Evolutionary conservation across 768 basidiomycete species (phyloP).

Genomic region (Fomitopsis serialis): DNA sequence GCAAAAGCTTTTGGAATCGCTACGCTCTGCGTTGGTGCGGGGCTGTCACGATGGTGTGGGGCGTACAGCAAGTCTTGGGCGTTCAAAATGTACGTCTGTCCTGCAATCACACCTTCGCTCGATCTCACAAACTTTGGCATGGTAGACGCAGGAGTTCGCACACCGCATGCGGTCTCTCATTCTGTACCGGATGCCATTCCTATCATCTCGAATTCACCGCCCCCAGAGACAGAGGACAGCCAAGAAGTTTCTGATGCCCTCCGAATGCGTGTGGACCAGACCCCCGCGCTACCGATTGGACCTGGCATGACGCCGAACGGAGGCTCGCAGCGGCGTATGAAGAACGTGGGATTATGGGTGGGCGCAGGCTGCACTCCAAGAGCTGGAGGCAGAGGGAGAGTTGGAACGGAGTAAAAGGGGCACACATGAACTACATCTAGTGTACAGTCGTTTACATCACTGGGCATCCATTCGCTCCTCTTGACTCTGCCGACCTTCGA

Average conservation of each 20-base stretch:
- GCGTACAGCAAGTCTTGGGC: conserved; percentile 47
- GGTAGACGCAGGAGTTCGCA: conserved; percentile 56
- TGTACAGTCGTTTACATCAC: neutral
- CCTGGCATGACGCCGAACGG: conserved; percentile 46
- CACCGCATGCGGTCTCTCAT: conserved; percentile 48
- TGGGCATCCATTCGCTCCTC: neutral
- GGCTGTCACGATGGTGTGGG: conserved; percentile 39
- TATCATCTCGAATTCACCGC: conserved; percentile 50
- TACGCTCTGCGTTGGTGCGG: conserved; percentile 51
- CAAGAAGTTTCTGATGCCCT: neutral
- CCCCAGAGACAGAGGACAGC: conserved; percentile 26
- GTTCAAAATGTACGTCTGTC: conserved; percentile 46
- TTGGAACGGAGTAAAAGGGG: conserved; percentile 38
- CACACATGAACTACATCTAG: conserved; percentile 8
- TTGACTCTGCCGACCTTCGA: neutral
- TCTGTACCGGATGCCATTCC: conserved; percentile 38
- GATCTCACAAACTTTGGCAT: neutral
- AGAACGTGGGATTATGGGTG: conserved; percentile 53
- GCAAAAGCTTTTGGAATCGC: conserved; percentile 64
- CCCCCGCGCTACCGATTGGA: conserved; percentile 33
- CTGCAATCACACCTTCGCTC: neutral
- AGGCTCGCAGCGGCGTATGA: conserved; percentile 54
- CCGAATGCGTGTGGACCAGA: neutral
- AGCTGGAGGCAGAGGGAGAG: conserved; percentile 53
- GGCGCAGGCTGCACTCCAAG: conserved; percentile 45